These are phyloP conservation scores for Termitomyces sp. DNA, from an alignment of 768 basidiomycete genomes.

Conservation along the genomic window DNA sequence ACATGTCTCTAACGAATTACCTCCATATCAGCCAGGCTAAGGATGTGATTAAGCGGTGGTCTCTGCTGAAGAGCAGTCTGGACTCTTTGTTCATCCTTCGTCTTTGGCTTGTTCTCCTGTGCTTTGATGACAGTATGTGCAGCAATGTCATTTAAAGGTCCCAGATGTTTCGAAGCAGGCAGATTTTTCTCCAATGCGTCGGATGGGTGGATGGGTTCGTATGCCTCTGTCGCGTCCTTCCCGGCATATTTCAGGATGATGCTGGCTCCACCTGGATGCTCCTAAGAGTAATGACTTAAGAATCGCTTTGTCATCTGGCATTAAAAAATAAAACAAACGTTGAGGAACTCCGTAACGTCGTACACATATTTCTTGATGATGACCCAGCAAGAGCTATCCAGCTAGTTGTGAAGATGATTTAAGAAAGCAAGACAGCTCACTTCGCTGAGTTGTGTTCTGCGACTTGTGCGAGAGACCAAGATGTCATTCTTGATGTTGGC, in stretches of 20 bases:
- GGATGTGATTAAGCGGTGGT: conserved; percentile 64
- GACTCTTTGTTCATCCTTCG: conserved; percentile 68
- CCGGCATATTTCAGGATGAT: conserved; percentile 86
- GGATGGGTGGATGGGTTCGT: conserved; percentile 81
- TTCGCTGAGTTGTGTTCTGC: conserved; percentile 49
- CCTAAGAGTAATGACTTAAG: conserved; percentile 29
- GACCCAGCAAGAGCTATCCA: conserved; percentile 73
- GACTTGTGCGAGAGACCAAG: conserved; percentile 52
- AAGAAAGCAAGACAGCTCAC: conserved; percentile 28
- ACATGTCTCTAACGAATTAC: conserved; percentile 27
- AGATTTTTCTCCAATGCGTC: conserved; percentile 74
- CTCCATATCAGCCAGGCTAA: conserved; percentile 83
- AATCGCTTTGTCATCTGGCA: neutral
- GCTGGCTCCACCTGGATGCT: conserved; percentile 77
- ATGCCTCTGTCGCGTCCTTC: conserved; percentile 72
- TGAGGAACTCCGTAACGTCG: conserved; percentile 77
- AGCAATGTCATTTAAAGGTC: conserved; percentile 49
- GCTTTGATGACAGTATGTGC: conserved; percentile 30
- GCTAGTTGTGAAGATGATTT: conserved; percentile 5
- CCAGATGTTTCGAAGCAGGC: conserved; percentile 67
- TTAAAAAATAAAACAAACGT: conserved; percentile 30
- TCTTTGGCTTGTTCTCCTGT: conserved; percentile 41
- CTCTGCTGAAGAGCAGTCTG: conserved; percentile 53
- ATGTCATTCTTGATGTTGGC: conserved; percentile 30
- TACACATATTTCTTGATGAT: conserved; percentile 79